Evolutionary conservation across 371 early-diverging fungal species (phyloP).

Genomic region (Mycotypha africana): DNA sequence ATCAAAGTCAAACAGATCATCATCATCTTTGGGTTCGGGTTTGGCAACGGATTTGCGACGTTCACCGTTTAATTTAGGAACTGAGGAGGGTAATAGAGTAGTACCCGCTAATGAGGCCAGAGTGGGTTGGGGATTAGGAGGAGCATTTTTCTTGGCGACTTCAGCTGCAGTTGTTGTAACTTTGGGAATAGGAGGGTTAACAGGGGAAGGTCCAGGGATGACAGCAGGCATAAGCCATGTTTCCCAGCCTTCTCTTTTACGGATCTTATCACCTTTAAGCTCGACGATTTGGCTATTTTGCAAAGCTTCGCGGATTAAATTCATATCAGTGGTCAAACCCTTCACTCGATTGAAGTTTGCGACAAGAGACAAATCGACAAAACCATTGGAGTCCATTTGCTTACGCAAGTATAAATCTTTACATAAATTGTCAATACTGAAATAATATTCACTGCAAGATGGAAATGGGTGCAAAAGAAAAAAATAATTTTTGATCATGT

Average conservation of each 20-base stretch:
- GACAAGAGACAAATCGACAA: conserved; percentile 65
- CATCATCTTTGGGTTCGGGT: conserved; percentile 45
- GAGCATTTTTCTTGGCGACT: conserved; percentile 23
- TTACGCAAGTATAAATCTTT: conserved; percentile 88
- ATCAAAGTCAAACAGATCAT: conserved; percentile 75
- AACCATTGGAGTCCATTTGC: conserved; percentile 84
- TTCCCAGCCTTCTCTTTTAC: conserved; percentile 74
- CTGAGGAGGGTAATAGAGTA: conserved; percentile 15
- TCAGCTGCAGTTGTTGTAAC: conserved; percentile 23
- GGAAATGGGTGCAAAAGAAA: no score
- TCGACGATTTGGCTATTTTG: conserved; percentile 50
- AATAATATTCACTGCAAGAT: conserved; percentile 90
- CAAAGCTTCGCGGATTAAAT: conserved; percentile 58
- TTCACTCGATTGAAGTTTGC: conserved; percentile 87
- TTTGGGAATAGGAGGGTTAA: conserved; percentile 10
- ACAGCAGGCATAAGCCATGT: conserved; percentile 59
- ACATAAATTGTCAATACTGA: conserved; percentile 92
- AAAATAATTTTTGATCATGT: background rate
- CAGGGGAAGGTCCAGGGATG: conserved; percentile 15
- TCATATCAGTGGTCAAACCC: conserved; percentile 57
- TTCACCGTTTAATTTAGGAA: conserved; percentile 18
- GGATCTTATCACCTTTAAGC: conserved; percentile 56
- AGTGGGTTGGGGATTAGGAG: conserved; percentile 22
- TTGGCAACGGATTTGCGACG: conserved; percentile 17
- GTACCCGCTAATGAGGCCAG: conserved; percentile 40